Conservation (phyloP, 331 rosid species). For the Pyrus hybrid region DNA sequence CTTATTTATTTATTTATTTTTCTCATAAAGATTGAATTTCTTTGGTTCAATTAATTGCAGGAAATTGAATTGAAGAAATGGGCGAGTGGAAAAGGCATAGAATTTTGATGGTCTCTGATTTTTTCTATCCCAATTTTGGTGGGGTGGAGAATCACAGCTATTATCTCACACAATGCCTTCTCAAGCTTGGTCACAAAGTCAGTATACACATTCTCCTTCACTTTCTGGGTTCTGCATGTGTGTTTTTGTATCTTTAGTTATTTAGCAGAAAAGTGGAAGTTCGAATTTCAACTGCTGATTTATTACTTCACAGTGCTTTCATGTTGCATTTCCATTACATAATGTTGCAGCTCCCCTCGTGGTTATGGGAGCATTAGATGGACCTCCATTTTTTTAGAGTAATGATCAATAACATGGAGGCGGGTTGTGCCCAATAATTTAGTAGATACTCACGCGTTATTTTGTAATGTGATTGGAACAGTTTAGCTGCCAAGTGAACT, state of each 20-base stretch:
- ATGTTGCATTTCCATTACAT: not conserved
- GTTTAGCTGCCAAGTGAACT: not conserved
- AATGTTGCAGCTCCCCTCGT: not conserved
- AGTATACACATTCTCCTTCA: slow-evolving; percentile 1
- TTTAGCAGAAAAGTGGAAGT: not conserved
- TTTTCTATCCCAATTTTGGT: slow-evolving; percentile 91
- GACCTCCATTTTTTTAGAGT: not conserved
- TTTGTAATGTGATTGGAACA: not conserved
- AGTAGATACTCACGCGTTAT: not conserved
- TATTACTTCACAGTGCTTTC: not conserved
- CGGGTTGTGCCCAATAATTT: not conserved
- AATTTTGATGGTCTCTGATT: slow-evolving; percentile 86
- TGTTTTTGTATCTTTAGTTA: not conserved
- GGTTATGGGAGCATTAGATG: not conserved
- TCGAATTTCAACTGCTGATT: not conserved
- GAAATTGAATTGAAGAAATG: slow-evolving; percentile 24
- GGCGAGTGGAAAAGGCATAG: slow-evolving; percentile 47
- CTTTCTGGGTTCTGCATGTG: slow-evolving; percentile 3
- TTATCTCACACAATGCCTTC: slow-evolving; percentile 76
- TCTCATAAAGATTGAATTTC: not conserved
- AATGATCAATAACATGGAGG: not conserved
- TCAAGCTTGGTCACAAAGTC: slow-evolving; percentile 95
- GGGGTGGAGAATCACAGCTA: slow-evolving; percentile 89
- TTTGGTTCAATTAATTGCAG: slow-evolving; percentile 10
- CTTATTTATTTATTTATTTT: too few species aligned